Conservation (phyloP, 768 basidiomycete species). For the Leccinum pellstonianum region DNA sequence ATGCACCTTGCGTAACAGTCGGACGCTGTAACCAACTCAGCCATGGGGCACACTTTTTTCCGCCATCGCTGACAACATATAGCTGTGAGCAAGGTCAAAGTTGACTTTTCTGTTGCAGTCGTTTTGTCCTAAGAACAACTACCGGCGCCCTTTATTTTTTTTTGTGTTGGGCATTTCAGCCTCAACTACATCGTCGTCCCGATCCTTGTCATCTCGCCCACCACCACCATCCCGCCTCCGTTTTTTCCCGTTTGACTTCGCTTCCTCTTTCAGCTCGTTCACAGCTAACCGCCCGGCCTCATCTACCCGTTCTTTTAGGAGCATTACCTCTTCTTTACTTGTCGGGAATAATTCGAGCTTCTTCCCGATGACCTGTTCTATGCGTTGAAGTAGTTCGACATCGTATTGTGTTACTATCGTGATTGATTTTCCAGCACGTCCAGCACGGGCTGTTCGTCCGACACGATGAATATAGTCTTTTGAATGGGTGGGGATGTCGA, state of each 20-base stretch:
- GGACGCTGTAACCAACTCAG: conserved; percentile 79
- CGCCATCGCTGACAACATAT: too few relatives aligned
- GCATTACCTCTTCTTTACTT: conserved; percentile 83
- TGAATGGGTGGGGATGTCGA: conserved; percentile 95
- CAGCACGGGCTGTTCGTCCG: conserved; percentile 95
- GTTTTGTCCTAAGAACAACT: conserved; percentile 9
- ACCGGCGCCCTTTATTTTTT: conserved; percentile 50
- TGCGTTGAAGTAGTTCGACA: conserved; percentile 92
- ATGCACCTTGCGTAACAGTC: conserved; percentile 55
- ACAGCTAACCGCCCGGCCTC: conserved; percentile 81
- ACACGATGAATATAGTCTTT: conserved; percentile 99
- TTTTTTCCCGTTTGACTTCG: conserved; percentile 46
- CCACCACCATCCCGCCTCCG: conserved; percentile 49
- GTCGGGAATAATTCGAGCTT: conserved; percentile 88
- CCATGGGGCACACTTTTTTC: conserved; percentile 54
- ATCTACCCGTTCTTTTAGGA: conserved; percentile 84
- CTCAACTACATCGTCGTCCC: conserved; percentile 91
- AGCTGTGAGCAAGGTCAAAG: background rate
- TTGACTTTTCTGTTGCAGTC: background rate
- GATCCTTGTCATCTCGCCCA: conserved; percentile 73
- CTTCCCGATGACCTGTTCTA: conserved; percentile 89
- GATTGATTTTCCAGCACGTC: conserved; percentile 94
- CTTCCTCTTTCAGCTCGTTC: conserved; percentile 79
- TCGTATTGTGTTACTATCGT: conserved; percentile 99
- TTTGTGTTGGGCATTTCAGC: conserved; percentile 78